phyloP scores from a whole-genome alignment of 768 basidiomycete genomes.

The Mycena floridula region DNA sequence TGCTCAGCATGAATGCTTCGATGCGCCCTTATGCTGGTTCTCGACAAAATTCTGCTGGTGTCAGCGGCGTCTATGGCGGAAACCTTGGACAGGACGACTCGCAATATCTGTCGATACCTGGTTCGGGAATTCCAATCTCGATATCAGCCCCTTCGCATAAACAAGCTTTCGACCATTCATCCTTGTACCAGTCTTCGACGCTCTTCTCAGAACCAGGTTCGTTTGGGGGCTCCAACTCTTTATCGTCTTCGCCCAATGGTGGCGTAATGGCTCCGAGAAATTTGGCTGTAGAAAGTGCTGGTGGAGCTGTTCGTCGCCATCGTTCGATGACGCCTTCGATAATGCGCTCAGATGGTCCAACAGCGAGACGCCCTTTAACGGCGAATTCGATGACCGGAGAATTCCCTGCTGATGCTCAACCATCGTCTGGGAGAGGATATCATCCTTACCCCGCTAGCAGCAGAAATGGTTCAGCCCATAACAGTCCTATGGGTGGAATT shows the following conservation, averaged over 20 bases:
- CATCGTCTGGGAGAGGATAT: constrained; percentile 34
- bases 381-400: constrained; percentile 16
- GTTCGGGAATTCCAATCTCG: constrained; percentile 34
- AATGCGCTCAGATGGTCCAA: constrained; percentile 33
- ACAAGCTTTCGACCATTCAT: constrained; percentile 53
- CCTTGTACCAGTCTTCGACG: constrained; percentile 33
- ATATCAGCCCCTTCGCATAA: constrained; percentile 69
- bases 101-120: background rate
- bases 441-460: constrained; percentile 48
- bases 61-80: background rate
- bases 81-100: background rate
- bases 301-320: constrained; percentile 64
- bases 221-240: background rate
- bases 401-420: constrained; percentile 15
- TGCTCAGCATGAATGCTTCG: background rate
- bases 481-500: background rate
- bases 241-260: constrained; percentile 13
- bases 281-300: constrained; percentile 17
- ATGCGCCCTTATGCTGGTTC: background rate
- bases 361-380: constrained; percentile 12
- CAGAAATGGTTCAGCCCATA: background rate
- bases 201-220: background rate
- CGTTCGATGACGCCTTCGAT: constrained; percentile 74
- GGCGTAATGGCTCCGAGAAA: constrained; percentile 3
- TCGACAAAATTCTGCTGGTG: background rate